Base-by-base conservation (phyloP, 495 filamentous ascomycete species). In the Penicillium bovifimosum region DNA sequence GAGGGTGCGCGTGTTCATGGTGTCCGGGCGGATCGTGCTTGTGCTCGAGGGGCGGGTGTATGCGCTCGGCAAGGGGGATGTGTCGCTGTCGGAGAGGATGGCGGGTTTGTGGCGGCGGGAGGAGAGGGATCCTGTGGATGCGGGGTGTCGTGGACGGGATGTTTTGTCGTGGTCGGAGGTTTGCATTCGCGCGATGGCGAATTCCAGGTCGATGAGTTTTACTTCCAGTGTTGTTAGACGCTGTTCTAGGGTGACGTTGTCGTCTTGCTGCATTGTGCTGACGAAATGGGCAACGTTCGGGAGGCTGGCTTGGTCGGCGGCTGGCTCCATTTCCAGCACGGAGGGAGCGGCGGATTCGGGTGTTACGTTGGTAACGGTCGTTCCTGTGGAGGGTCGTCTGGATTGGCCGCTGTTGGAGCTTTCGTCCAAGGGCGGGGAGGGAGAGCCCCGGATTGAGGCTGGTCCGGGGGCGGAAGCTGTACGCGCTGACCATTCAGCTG, bases 141-240 rank as follows among this genome's bases (percentile, higher is more conserved):
- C 51, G 9, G 49, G 33, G 28, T 55, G 45, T 42, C 59, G 62
- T 11, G 47, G 58, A 10, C 52, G 51, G 9, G 52, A 55, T 16
- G 58, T 39, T 27, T 54, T 46, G 7, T 60, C 60, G 16, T 46
- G 47, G 5, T 61, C 56, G n/a, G 55, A 61, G 27, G 62, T 69
- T 63, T 80, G 77, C 55, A 80, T 66, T 32, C 76, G 70, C 0
- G 77, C 76, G 45, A 80, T 76, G 1, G 77, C 77, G 41, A 77
- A 79, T 52, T 80, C 78, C 8, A 80, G 63, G 32, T 80, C 78
- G 54, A 80, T 79, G 33, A 80, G 63, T 44, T 80, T 80, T 5
- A 80, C 76, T 43, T 80, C 78, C 0, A 80, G 53, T 0, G 77
- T 80, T 32, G 76, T 73, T 6, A 80, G 36, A 17, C 78, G 71